A percentile compares a stretch with the other conserved stretches of the same genome.
Evolutionary conservation across 225 moss, liverwort and hornwort species (phyloP).

Genomic region (Asterella californica): DNA sequence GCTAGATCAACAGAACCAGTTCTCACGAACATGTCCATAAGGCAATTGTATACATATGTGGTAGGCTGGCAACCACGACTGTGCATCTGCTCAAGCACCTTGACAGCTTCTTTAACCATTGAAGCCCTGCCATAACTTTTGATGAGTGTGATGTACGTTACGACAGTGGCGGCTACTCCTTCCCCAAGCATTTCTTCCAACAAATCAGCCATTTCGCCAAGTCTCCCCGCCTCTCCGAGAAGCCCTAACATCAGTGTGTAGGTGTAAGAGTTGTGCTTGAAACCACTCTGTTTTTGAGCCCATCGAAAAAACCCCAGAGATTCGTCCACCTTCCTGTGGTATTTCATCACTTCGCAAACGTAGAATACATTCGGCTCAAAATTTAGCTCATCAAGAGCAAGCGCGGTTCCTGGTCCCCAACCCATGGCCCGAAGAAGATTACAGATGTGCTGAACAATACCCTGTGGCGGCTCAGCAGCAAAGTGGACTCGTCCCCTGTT

Average conservation of each 20-base stretch:
- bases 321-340: conserved; percentile 50
- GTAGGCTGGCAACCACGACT: conserved; percentile 51
- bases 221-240: conserved; percentile 47
- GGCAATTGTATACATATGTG: conserved; percentile 45
- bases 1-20: conserved; percentile 35
- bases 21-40: conserved; percentile 46
- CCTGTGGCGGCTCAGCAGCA: neutral
- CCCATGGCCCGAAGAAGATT: conserved; percentile 7
- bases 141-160: conserved; percentile 55
- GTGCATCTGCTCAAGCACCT: conserved; percentile 38
- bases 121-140: conserved; percentile 52
- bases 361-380: conserved; percentile 19
- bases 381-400: conserved; percentile 10
- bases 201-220: conserved; percentile 41
- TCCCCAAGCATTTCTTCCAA: conserved; percentile 37
- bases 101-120: conserved; percentile 49
- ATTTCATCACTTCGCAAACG: conserved; percentile 52
- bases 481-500: neutral
- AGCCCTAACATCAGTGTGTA: conserved; percentile 52
- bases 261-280: conserved; percentile 59
- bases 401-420: conserved; percentile 8
- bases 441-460: conserved; percentile 4
- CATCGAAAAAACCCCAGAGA: conserved; percentile 52
- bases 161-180: conserved; percentile 35
- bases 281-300: conserved; percentile 40